These are phyloP conservation scores for Fonsecaea nubica DNA, from an alignment of 2,329 filamentous ascomycete species.

Conservation along the genomic window DNA sequence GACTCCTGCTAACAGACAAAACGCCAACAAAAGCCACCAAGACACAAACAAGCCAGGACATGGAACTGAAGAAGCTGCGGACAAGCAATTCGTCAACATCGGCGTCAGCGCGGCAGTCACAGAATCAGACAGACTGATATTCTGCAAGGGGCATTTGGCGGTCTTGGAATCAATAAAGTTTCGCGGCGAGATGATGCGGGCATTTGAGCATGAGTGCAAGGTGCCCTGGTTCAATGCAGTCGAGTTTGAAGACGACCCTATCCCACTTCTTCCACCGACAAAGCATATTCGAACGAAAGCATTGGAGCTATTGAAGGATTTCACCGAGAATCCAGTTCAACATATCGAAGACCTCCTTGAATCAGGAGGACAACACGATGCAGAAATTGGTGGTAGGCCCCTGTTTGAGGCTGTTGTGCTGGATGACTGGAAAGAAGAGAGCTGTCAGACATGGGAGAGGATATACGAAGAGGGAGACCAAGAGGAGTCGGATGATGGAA, in stretches of 20 bases:
- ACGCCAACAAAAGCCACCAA: background rate
- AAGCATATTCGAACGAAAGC: conserved; percentile 16
- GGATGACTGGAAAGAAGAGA: background rate
- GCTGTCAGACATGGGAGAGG: background rate
- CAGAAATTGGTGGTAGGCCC: background rate
- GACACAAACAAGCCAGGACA: background rate
- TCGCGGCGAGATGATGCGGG: conserved; percentile 14
- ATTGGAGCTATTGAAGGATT: conserved; percentile 20
- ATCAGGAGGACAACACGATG: background rate
- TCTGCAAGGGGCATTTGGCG: conserved; percentile 18
- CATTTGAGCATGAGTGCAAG: conserved; percentile 19
- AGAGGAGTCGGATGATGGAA: background rate
- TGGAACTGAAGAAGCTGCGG: background rate
- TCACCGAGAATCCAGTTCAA: conserved; percentile 11
- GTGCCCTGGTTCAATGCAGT: background rate
- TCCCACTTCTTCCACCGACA: conserved; percentile 12
- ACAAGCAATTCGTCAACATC: background rate
- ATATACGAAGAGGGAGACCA: background rate
- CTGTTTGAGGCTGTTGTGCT: background rate
- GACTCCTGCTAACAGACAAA: background rate
- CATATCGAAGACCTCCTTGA: conserved; percentile 5
- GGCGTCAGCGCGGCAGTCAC: background rate
- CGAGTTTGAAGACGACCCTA: conserved; percentile 1
- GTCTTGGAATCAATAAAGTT: conserved; percentile 26
- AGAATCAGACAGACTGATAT: conserved; percentile 11